These are phyloP conservation scores for Picochlorum sp. DNA, from an alignment of 139 green algal genomes.

Conservation along the genomic window DNA sequence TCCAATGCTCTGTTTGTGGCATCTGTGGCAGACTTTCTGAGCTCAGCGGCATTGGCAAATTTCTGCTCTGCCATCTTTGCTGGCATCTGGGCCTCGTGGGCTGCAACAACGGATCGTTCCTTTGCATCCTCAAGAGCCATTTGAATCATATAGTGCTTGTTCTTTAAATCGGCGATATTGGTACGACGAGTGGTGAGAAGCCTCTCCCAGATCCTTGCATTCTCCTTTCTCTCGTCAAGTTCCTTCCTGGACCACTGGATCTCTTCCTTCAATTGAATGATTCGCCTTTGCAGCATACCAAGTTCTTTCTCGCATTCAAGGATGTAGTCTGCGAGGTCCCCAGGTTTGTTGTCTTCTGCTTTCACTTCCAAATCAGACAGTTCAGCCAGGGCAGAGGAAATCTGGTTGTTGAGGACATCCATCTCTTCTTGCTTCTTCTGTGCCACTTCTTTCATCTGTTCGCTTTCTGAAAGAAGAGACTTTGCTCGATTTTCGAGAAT, in stretches of 20 bases:
- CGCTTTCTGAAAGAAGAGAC: conserved; percentile 16
- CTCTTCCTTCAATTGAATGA: conserved; percentile 23
- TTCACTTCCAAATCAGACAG: conserved; percentile 13
- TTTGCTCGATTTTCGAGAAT: conserved; percentile 24
- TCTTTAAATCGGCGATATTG: conserved; percentile 12
- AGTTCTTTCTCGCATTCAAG: conserved; percentile 24
- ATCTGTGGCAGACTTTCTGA: conserved; percentile 10
- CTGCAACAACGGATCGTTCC: conserved; percentile 7
- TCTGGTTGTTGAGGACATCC: not conserved
- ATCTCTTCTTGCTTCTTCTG: conserved; percentile 10
- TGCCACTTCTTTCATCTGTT: conserved; percentile 12
- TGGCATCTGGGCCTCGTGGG: conserved; percentile 16
- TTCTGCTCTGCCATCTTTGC: conserved; percentile 18
- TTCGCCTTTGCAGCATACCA: conserved; percentile 11
- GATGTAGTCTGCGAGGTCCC: conserved; percentile 24
- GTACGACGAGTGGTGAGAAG: conserved; percentile 10
- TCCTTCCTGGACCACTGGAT: not conserved
- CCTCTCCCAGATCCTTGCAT: conserved; percentile 6
- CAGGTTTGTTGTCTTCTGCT: not conserved
- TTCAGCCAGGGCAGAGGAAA: conserved; percentile 3
- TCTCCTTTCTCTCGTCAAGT: not conserved
- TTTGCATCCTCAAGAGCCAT: conserved; percentile 8
- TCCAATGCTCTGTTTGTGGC: not conserved
- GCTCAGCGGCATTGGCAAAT: conserved; percentile 16
- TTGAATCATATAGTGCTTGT: conserved; percentile 9